These are phyloP conservation scores for Saprolegnia parasitica DNA, from an alignment of 352 stramenopile genomes.

Conservation along the genomic window DNA sequence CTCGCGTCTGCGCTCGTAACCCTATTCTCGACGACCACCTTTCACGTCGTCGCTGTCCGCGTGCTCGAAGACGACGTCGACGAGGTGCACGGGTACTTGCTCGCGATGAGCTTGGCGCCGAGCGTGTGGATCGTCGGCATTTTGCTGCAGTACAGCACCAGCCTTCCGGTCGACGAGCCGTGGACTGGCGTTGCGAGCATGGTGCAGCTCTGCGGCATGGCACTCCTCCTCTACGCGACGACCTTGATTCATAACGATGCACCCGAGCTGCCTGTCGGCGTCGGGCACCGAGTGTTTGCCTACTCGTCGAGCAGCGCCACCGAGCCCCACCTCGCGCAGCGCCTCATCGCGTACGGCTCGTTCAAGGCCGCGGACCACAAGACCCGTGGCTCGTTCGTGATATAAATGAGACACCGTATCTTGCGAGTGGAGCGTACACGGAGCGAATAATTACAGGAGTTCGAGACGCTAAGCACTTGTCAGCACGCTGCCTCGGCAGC, in stretches of 20 bases:
- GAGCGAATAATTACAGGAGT: too few species aligned
- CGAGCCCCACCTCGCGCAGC: neutral
- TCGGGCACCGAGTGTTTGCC: neutral
- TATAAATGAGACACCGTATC: neutral
- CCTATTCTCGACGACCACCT: neutral
- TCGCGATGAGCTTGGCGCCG: neutral
- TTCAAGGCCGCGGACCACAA: constrained; percentile 12
- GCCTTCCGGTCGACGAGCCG: neutral
- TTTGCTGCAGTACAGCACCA: neutral
- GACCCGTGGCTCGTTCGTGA: constrained; percentile 1
- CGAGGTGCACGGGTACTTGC: neutral
- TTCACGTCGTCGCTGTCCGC: neutral
- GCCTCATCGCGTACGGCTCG: neutral
- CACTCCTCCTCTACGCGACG: constrained; percentile 6
- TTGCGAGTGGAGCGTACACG: too few species aligned
- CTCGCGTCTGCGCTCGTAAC: neutral
- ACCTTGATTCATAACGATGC: neutral
- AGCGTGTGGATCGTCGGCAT: constrained; percentile 1
- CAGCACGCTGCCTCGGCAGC: neutral
- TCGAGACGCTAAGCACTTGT: neutral
- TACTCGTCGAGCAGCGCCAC: neutral
- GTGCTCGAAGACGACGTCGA: neutral
- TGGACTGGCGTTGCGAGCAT: neutral
- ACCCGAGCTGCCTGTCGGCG: neutral
- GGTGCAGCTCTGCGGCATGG: neutral